These are phyloP conservation scores for Pestalotiopsis sp. DNA, from an alignment of 2,329 filamentous ascomycete genomes.

Conservation along the genomic window DNA sequence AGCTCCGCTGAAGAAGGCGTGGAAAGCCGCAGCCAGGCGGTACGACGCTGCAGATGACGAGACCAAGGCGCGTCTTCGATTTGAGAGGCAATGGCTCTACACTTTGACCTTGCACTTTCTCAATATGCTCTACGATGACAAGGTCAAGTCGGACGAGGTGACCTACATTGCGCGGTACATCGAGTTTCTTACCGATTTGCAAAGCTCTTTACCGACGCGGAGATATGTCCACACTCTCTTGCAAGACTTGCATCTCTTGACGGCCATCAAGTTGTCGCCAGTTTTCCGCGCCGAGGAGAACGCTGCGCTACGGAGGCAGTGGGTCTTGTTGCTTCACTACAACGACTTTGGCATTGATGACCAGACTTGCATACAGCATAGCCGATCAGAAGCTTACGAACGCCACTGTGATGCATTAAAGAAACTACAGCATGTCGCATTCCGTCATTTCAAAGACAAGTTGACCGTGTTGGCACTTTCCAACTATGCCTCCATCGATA, in stretches of 20 bases:
- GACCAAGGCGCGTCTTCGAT: constrained; percentile 77
- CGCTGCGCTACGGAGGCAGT: constrained; percentile 78
- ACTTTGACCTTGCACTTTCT: constrained; percentile 84
- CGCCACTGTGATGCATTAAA: constrained; percentile 76
- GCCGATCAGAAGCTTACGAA: constrained; percentile 73
- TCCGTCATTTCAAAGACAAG: constrained; percentile 87
- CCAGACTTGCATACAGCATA: constrained; percentile 79
- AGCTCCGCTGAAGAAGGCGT: constrained; percentile 81
- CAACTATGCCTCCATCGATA: constrained; percentile 87
- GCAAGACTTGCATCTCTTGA: constrained; percentile 80
- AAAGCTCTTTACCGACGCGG: constrained; percentile 91
- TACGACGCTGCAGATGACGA: constrained; percentile 84
- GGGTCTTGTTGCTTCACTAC: constrained; percentile 81
- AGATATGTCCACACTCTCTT: constrained; percentile 90
- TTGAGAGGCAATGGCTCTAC: constrained; percentile 94
- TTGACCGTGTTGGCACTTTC: constrained; percentile 88
- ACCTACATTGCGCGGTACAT: constrained; percentile 91
- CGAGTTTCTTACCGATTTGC: constrained; percentile 86
- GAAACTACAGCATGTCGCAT: constrained; percentile 75
- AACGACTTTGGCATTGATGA: constrained; percentile 89
- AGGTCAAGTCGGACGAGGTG: constrained; percentile 62
- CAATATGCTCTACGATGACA: constrained; percentile 66
- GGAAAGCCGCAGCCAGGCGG: constrained; percentile 83
- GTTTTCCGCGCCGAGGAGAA: constrained; percentile 77
- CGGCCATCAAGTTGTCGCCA: constrained; percentile 77